Percentiles rank a stretch among this genome's conserved stretches.
Evolutionary conservation across 805 yeast genomes (phyloP).

Genomic region (Diddensiella santjacobensis): DNA sequence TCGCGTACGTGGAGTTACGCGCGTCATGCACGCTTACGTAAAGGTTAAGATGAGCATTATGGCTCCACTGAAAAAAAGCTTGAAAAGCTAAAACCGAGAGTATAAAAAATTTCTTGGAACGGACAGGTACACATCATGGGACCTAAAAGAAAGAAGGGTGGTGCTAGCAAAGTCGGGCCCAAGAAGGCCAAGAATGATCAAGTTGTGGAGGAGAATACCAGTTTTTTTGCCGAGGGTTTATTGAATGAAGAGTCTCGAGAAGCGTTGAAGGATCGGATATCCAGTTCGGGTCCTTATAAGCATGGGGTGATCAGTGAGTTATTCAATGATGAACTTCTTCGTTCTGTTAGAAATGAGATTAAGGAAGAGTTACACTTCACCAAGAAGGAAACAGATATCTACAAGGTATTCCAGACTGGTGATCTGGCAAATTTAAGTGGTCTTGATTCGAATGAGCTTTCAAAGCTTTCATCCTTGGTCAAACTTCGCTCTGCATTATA

Average conservation of each 20-base stretch:
- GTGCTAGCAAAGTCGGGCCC: neutral
- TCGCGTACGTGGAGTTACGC: too few relatives aligned
- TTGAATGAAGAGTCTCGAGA: slow-evolving; percentile 12
- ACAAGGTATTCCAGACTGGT: slow-evolving; percentile 83
- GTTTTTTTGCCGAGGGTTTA: slow-evolving; percentile 15
- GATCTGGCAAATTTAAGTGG: slow-evolving; percentile 87
- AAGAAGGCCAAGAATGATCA: slow-evolving; percentile 3
- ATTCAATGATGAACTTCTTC: slow-evolving; percentile 69
- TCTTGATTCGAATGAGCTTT: slow-evolving; percentile 67
- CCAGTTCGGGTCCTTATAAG: slow-evolving; percentile 67
- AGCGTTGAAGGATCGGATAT: slow-evolving; percentile 34
- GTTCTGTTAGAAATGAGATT: slow-evolving; percentile 82
- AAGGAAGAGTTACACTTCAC: slow-evolving; percentile 82
- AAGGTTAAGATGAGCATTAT: too few relatives aligned
- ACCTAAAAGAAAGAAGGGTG: neutral
- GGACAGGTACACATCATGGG: neutral
- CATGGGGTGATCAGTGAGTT: slow-evolving; percentile 83
- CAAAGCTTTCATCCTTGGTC: slow-evolving; percentile 67
- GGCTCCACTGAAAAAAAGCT: too few relatives aligned
- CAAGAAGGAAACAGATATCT: slow-evolving; percentile 93
- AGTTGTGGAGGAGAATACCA: slow-evolving; percentile 5
- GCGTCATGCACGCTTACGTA: too few relatives aligned
- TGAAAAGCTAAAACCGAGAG: neutral
- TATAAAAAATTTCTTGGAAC: neutral
- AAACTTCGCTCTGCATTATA: slow-evolving; percentile 84